Evolutionary conservation across 1,139 yeast genomes (phyloP).

Genomic region (Nematodospora anomalae): DNA sequence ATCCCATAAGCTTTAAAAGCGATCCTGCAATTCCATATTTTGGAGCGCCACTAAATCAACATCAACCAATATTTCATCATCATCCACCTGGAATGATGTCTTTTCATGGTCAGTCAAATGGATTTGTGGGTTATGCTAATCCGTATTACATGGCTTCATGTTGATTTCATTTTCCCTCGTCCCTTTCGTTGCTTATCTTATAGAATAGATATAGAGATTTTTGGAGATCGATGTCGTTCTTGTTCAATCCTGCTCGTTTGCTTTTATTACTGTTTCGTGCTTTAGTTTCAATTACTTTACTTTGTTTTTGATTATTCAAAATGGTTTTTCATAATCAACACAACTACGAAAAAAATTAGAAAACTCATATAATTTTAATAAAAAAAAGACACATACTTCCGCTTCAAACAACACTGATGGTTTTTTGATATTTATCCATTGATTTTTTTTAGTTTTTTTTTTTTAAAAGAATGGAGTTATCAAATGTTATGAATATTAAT

Average conservation of each 20-base stretch:
- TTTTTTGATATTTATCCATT: neutral
- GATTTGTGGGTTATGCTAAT: slow-evolving; percentile 39
- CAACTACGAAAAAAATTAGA: neutral
- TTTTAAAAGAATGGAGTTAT: too few species aligned
- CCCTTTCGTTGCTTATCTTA: slow-evolving; percentile 33
- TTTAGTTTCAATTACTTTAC: too few species aligned
- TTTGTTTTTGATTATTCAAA: neutral
- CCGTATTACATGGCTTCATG: slow-evolving; percentile 42
- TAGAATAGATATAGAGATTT: neutral
- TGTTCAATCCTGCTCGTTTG: neutral
- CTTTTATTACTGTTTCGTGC: neutral
- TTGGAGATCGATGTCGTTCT: neutral
- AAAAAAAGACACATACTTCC: too few species aligned
- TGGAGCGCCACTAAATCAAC: slow-evolving; percentile 9
- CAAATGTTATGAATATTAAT: too few species aligned
- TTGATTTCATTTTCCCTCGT: slow-evolving; percentile 12
- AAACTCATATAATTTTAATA: too few species aligned
- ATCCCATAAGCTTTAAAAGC: slow-evolving; percentile 7
- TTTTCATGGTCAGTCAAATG: slow-evolving; percentile 16
- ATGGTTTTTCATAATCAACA: neutral
- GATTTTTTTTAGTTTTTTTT: neutral
- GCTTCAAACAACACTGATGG: neutral
- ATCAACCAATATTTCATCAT: slow-evolving; percentile 1
- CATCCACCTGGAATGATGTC: slow-evolving; percentile 5
- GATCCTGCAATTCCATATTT: slow-evolving; percentile 19